Conservation (phyloP, 257 asterid species). For the Fraxinus cuspidata region DNA sequence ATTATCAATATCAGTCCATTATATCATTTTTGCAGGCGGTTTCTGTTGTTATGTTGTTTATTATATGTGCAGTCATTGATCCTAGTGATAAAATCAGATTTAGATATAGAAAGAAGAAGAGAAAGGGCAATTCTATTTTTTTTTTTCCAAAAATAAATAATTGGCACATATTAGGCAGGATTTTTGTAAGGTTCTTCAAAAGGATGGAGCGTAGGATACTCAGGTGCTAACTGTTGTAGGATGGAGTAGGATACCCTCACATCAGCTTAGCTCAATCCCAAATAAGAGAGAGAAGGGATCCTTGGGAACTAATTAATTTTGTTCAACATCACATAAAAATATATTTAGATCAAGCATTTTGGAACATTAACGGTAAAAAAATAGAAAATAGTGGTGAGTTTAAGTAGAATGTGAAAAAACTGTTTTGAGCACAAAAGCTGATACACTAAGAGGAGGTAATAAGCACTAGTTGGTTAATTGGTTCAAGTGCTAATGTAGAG, state of each 20-base stretch:
- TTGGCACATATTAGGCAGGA: conserved; percentile 47
- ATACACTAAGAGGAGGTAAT: no score
- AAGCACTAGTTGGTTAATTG: not conserved
- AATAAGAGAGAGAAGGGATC: not conserved
- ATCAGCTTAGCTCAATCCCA: not conserved
- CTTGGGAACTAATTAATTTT: not conserved
- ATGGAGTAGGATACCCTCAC: not conserved
- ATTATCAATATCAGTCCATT: not conserved
- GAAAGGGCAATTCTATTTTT: conserved; percentile 15
- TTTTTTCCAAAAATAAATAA: conserved; percentile 43
- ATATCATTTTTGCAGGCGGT: conserved; percentile 47
- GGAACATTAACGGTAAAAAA: no score
- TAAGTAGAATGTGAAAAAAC: no score
- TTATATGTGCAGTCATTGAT: conserved; percentile 77
- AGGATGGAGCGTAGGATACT: conserved; percentile 76
- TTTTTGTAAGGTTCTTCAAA: conserved; percentile 58
- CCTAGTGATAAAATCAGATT: conserved; percentile 79
- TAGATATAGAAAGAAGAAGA: conserved; percentile 61
- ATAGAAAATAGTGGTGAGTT: no score
- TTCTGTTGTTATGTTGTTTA: conserved; percentile 65
- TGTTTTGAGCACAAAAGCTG: no score
- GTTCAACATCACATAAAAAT: no score
- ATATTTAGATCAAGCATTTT: no score
- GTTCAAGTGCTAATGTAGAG: not conserved
- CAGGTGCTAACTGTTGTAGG: no score